These are phyloP conservation scores for Leccinum fallax DNA, from an alignment of 1,284 basidiomycete genomes.

Conservation along the genomic window DNA sequence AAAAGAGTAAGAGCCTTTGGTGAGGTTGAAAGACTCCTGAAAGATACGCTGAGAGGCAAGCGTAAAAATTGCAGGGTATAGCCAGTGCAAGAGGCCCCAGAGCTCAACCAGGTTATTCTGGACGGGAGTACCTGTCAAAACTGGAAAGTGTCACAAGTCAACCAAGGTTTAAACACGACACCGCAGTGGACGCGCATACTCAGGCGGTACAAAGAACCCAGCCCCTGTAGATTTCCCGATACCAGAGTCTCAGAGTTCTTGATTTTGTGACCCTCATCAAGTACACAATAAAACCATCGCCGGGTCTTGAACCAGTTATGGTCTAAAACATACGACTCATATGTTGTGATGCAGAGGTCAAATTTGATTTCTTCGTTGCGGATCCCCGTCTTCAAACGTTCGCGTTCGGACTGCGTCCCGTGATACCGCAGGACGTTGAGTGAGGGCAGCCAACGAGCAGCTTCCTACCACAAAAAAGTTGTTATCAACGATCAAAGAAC, in stretches of 20 bases:
- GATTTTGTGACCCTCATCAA: constrained; percentile 65
- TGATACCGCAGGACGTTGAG: constrained; percentile 54
- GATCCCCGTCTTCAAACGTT: constrained; percentile 44
- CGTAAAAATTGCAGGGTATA: constrained; percentile 58
- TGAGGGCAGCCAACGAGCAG: constrained; percentile 55
- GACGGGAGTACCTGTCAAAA: constrained; percentile 64
- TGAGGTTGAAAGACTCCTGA: constrained; percentile 53
- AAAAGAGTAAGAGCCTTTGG: constrained; percentile 50
- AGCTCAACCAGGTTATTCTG: constrained; percentile 67
- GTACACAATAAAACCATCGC: constrained; percentile 57
- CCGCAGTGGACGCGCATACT: constrained; percentile 35
- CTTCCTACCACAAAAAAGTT: constrained; percentile 42
- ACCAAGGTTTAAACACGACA: background rate
- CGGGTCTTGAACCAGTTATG: constrained; percentile 58
- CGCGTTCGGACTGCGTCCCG: constrained; percentile 49
- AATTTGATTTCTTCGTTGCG: constrained; percentile 33
- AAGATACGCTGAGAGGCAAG: constrained; percentile 49
- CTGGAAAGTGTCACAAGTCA: constrained; percentile 34
- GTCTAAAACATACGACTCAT: constrained; percentile 53
- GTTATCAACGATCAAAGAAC: background rate
- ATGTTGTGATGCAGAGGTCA: constrained; percentile 61
- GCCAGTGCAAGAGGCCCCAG: constrained; percentile 57
- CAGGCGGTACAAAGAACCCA: constrained; percentile 54
- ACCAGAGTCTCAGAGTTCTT: constrained; percentile 55
- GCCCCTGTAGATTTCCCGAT: constrained; percentile 44